Evolutionary conservation across 495 filamentous ascomycete species (phyloP).

Genomic region (Hyaloscypha finlandica): DNA sequence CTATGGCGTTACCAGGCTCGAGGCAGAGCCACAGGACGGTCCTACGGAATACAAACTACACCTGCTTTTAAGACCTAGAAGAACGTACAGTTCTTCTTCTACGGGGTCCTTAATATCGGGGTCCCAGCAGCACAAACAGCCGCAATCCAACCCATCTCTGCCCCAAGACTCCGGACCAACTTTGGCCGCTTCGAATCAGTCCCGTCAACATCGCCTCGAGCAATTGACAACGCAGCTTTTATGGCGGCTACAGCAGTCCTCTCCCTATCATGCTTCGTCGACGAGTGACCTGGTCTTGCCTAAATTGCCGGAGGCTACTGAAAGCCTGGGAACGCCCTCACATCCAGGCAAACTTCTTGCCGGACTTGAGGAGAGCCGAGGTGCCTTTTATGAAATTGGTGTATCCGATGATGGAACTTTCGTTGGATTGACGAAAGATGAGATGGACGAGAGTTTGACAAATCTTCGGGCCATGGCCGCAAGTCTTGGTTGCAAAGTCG

Average conservation of each 20-base stretch:
- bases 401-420: slow-evolving; percentile 93
- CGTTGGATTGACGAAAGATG: slow-evolving; percentile 85
- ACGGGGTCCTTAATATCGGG: slow-evolving; percentile 61
- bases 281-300: slow-evolving; percentile 71
- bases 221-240: slow-evolving; percentile 92
- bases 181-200: slow-evolving; percentile 52
- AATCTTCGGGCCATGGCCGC: slow-evolving; percentile 87
- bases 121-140: slow-evolving; percentile 57
- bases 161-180: slow-evolving; percentile 28
- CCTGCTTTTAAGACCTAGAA: slow-evolving; percentile 77
- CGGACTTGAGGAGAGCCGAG: slow-evolving; percentile 87
- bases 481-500: slow-evolving; percentile 86
- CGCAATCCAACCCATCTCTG: slow-evolving; percentile 26
- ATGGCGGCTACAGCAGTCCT: slow-evolving; percentile 94
- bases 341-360: slow-evolving; percentile 68
- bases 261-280: slow-evolving; percentile 81
- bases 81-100: slow-evolving; percentile 66
- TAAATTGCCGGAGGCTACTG: slow-evolving; percentile 63
- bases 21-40: slow-evolving; percentile 90
- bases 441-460: slow-evolving; percentile 84
- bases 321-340: slow-evolving; percentile 52
- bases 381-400: slow-evolving; percentile 94
- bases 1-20: slow-evolving; percentile 73
- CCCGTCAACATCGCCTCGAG: slow-evolving; percentile 79
- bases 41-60: slow-evolving; percentile 97